Evolutionary conservation across 306 rosid genomes (phyloP).

Genomic region (Quercus gilva): DNA sequence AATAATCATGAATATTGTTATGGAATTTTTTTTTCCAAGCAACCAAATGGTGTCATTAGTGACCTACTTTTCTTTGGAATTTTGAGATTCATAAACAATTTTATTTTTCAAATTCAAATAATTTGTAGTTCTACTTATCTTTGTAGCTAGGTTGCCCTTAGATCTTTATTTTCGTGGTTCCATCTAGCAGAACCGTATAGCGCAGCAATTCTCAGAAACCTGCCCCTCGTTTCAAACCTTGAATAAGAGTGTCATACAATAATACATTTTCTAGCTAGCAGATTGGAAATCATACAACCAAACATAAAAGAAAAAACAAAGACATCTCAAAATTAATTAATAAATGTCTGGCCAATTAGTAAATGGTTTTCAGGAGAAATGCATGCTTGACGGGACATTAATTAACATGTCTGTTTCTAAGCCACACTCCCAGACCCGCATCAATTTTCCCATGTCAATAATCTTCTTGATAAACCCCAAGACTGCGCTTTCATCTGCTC

Average conservation of each 20-base stretch:
- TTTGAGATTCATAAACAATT: too few species aligned
- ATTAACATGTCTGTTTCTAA: constrained; percentile 60
- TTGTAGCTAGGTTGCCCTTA: too few species aligned
- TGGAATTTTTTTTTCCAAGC: too few species aligned
- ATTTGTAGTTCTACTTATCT: too few species aligned
- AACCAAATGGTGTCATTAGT: too few species aligned
- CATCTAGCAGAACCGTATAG: too few species aligned
- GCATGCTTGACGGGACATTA: constrained; percentile 62
- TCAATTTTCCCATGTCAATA: constrained; percentile 77
- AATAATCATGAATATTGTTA: too few species aligned
- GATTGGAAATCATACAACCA: neutral
- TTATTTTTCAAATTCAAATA: too few species aligned
- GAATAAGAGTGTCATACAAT: neutral
- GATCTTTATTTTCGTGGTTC: too few species aligned
- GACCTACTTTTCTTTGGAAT: too few species aligned
- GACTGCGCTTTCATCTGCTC: constrained; percentile 65
- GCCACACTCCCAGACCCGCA: constrained; percentile 72
- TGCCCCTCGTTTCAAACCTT: neutral
- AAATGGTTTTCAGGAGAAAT: constrained; percentile 92
- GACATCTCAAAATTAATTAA: neutral
- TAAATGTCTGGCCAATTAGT: constrained; percentile 55
- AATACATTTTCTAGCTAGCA: neutral
- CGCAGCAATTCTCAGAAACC: neutral
- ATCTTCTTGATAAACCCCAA: constrained; percentile 90
- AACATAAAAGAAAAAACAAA: neutral